Percentiles rank a stretch among this genome's conserved stretches.
phyloP scores from a whole-genome alignment of 2,329 filamentous ascomycete species.

The Emergomyces africanus region DNA sequence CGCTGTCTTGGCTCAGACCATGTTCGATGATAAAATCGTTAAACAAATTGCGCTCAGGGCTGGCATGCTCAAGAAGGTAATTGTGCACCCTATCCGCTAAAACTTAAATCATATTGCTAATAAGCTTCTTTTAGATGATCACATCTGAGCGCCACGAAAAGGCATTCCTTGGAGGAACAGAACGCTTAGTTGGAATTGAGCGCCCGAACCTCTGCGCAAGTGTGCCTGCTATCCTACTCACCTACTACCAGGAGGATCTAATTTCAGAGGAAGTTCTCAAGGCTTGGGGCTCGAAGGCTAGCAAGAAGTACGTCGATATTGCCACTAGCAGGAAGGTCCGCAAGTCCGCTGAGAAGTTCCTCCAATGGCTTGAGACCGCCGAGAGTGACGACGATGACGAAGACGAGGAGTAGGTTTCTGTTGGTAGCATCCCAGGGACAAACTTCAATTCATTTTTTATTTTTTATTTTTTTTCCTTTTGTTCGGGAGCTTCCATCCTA shows the following conservation, averaged over 20 bases:
- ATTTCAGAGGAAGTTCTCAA: constrained; percentile 77
- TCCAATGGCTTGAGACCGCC: constrained; percentile 84
- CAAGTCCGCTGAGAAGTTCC: constrained; percentile 86
- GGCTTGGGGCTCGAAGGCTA: constrained; percentile 87
- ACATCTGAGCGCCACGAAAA: constrained; percentile 91
- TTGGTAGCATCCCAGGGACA: not conserved
- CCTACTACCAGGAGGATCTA: constrained; percentile 84
- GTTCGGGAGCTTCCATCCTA: not conserved
- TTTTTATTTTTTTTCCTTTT: not conserved
- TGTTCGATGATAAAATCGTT: constrained; percentile 83
- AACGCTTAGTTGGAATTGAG: constrained; percentile 77
- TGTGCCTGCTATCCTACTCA: constrained; percentile 75
- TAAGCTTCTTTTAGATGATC: constrained; percentile 45
- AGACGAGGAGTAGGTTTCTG: constrained; percentile 38
- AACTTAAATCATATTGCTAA: constrained; percentile 2
- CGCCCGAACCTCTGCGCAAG: constrained; percentile 65
- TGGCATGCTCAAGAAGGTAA: constrained; percentile 74
- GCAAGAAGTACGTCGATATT: constrained; percentile 95
- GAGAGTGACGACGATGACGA: constrained; percentile 56
- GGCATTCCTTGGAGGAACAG: constrained; percentile 85
- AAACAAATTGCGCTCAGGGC: constrained; percentile 77
- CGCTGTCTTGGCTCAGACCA: constrained; percentile 78
- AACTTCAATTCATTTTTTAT: not conserved
- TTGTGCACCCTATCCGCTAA: constrained; percentile 13
- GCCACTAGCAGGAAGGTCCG: constrained; percentile 86